Evolutionary conservation across 73 alveolate genomes (phyloP).

Genomic region (Stentor roeselii): DNA sequence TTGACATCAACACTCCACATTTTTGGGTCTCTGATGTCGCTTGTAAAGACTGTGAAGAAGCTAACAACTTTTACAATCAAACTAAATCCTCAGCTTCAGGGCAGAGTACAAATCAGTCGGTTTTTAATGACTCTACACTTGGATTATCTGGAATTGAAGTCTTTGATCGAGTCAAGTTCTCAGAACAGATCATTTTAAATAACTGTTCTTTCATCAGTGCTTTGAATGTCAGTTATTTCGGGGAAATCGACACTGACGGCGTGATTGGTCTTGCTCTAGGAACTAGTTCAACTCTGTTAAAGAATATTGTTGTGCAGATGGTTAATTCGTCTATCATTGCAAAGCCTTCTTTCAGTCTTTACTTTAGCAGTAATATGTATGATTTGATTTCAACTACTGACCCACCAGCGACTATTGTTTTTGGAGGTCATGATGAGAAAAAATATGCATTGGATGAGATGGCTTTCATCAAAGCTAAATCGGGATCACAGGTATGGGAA

Average conservation of each 20-base stretch:
- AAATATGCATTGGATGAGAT: not conserved
- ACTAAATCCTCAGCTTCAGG: too few relatives aligned
- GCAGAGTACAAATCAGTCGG: not conserved
- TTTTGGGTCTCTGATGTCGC: constrained; percentile 62
- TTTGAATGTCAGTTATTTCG: not conserved
- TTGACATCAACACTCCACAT: constrained; percentile 38
- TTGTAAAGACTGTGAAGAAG: not conserved
- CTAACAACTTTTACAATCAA: too few relatives aligned
- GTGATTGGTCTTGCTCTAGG: not conserved
- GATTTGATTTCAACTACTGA: not conserved
- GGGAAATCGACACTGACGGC: not conserved
- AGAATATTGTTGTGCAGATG: not conserved
- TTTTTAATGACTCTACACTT: not conserved
- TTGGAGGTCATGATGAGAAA: not conserved
- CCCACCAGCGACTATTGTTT: not conserved
- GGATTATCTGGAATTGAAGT: not conserved
- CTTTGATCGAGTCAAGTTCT: not conserved
- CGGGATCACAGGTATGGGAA: not conserved
- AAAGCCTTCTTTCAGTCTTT: not conserved
- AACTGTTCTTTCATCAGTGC: not conserved
- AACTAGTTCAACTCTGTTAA: not conserved
- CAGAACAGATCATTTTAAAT: too few relatives aligned
- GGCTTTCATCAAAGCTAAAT: too few relatives aligned
- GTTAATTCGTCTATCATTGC: too few relatives aligned
- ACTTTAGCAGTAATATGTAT: not conserved